phyloP scores from a whole-genome alignment of 495 filamentous ascomycete species.

The Pseudotulostoma volvatum region DNA sequence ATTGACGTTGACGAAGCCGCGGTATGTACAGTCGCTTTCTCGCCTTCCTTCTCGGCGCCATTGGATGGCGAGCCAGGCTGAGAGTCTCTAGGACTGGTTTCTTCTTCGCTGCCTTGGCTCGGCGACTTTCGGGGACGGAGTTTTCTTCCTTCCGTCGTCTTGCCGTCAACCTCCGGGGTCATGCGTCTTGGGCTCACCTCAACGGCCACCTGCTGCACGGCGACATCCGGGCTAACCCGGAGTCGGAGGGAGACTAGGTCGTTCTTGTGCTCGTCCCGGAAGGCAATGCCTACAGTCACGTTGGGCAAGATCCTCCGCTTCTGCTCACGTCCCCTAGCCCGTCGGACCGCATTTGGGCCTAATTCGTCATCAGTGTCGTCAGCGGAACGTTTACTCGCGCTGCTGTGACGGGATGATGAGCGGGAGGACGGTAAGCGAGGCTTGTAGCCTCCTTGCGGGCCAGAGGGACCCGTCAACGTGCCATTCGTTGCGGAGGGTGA shows the following conservation, averaged over 20 bases:
- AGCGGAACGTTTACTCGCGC: conserved; percentile 32
- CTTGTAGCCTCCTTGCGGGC: conserved; percentile 19
- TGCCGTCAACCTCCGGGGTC: not conserved
- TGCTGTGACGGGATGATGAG: conserved; percentile 30
- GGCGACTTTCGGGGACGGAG: not conserved
- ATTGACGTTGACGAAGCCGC: too few species aligned
- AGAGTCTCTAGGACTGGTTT: too few species aligned
- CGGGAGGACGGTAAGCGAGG: conserved; percentile 22
- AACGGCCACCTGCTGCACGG: conserved; percentile 4
- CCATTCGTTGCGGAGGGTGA: conserved; percentile 4
- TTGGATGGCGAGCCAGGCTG: too few species aligned
- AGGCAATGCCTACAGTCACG: conserved; percentile 31
- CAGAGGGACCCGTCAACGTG: not conserved
- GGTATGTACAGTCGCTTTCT: too few species aligned
- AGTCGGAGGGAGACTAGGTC: conserved; percentile 30
- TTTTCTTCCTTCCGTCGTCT: not conserved
- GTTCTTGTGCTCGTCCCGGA: conserved; percentile 24
- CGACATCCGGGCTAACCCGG: conserved; percentile 18
- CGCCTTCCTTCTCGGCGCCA: too few species aligned
- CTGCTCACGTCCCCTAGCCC: conserved; percentile 15
- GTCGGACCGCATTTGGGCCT: conserved; percentile 17
- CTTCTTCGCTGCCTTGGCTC: too few species aligned
- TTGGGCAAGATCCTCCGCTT: conserved; percentile 27
- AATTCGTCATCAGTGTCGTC: conserved; percentile 30
- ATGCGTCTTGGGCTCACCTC: not conserved